Evolutionary conservation across 1,284 basidiomycete genomes (phyloP).

Genomic region (Pholiota adiposa): DNA sequence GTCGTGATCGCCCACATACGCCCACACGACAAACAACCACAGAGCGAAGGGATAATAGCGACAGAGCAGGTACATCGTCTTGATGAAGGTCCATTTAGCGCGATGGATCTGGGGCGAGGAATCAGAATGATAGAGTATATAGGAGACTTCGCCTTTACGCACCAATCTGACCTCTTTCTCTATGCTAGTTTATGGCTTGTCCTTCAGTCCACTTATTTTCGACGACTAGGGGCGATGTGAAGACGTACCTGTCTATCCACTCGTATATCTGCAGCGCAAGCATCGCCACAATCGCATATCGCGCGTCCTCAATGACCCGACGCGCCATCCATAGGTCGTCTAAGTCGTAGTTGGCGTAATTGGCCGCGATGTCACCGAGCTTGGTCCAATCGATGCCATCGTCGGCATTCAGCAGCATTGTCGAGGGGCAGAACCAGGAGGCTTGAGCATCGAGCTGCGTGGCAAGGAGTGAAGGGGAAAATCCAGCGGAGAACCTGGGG

Average conservation of each 20-base stretch:
- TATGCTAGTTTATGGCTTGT: constrained; percentile 4
- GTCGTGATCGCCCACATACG: constrained; percentile 33
- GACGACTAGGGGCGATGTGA: not conserved
- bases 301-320: constrained; percentile 29
- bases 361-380: not conserved
- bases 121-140: not conserved
- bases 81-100: constrained; percentile 40
- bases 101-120: constrained; percentile 32
- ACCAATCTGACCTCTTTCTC: constrained; percentile 18
- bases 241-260: constrained; percentile 27
- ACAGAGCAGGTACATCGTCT: constrained; percentile 40
- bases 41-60: constrained; percentile 37
- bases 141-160: not conserved
- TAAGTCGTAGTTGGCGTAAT: not conserved
- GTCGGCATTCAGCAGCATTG: not conserved
- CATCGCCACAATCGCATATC: constrained; percentile 35
- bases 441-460: constrained; percentile 2
- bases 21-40: constrained; percentile 36
- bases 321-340: constrained; percentile 9
- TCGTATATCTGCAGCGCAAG: constrained; percentile 31
- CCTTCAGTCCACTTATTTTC: not conserved
- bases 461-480: not conserved
- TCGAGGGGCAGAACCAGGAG: not conserved
- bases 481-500: not conserved
- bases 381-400: not conserved